These are phyloP conservation scores for Pythium utonaiense DNA, from an alignment of 352 stramenopile genomes.

Conservation along the genomic window DNA sequence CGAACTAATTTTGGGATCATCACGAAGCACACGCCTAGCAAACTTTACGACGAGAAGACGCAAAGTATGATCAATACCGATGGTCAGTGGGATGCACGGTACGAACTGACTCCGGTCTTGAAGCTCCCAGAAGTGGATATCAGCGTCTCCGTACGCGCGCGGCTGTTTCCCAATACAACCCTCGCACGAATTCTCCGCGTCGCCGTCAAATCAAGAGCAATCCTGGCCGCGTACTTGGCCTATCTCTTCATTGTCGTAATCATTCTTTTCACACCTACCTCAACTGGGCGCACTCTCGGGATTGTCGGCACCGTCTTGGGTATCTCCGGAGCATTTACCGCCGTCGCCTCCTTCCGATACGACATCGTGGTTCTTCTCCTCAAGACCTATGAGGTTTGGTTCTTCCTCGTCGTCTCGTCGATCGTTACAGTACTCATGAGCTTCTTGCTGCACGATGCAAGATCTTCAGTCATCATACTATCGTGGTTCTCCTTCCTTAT, in stretches of 20 bases:
- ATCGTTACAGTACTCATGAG: not conserved
- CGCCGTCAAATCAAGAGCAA: not conserved
- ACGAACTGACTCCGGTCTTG: not conserved
- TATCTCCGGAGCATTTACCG: not conserved
- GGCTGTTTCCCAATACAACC: not conserved
- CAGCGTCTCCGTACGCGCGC: not conserved
- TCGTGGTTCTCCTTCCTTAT: not conserved
- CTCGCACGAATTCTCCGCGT: not conserved
- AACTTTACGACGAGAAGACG: too few relatives aligned
- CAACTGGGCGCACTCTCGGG: not conserved
- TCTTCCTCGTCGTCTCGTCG: slow-evolving; percentile 26
- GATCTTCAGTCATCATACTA: not conserved
- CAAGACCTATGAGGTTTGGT: slow-evolving; percentile 43
- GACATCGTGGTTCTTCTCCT: slow-evolving; percentile 31
- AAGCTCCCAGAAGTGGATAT: not conserved
- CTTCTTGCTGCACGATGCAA: not conserved
- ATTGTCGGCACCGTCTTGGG: not conserved
- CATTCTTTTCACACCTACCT: slow-evolving; percentile 10
- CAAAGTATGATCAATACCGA: not conserved
- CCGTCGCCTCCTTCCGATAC: slow-evolving; percentile 26
- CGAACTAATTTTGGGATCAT: too few relatives aligned
- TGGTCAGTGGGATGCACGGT: not conserved
- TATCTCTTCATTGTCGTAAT: not conserved
- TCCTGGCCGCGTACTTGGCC: not conserved
- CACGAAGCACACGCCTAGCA: too few relatives aligned